Base-by-base conservation (phyloP, 2,329 filamentous ascomycete species). In the Allantophomopsis lycopodina region DNA sequence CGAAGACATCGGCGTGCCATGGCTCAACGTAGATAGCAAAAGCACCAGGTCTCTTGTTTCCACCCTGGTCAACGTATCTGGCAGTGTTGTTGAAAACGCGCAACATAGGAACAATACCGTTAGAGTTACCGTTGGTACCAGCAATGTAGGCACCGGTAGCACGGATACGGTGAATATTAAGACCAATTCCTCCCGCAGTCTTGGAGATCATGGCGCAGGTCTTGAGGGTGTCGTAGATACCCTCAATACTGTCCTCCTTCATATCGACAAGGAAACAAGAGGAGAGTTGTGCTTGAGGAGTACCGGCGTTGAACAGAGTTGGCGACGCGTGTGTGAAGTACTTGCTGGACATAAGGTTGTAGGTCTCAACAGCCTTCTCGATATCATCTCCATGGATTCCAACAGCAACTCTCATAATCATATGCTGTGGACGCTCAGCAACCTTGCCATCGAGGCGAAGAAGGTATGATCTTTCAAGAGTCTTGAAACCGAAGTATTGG, bases 401-500 rank as follows among this genome's bases (percentile, higher is more conserved):
- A 42, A 98, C 89, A 51, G 91, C 77, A 40, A 98, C 91, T 73
- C 91, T 86, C 91, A 98, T 98, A 54, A 98, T 89, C 87, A 98
- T 91, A 68, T 98, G 91, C 65, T 98, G 91, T 35, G 91, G 91
- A 55, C 91, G 79, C 69, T 98, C 91, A 39, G 88, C 89, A 57
- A 96, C 86, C 67, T 95, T 94, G 60, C 87, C 88, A 54, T 95
- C 76, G 49, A 96, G 83, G 59, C 93, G 88, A 50, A 98, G 79
- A 39, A 98, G 80, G 58, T 98, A 98, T 56, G 91, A 98, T 44
- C 91, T 81, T 71, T 98, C 91, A 32, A 98, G 71, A 7, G 91
- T 98, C 76, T 98, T 98, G 79, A 98, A 98, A 48, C 91, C 91
- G 56, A 98, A 98, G 69, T 94, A 98, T 69, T 98, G 91, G 71